A percentile compares a stretch with the other conserved stretches of the same genome.
Evolutionary conservation across 2,329 filamentous ascomycete genomes (phyloP).

Genomic region (Apiospora phragmitis): DNA sequence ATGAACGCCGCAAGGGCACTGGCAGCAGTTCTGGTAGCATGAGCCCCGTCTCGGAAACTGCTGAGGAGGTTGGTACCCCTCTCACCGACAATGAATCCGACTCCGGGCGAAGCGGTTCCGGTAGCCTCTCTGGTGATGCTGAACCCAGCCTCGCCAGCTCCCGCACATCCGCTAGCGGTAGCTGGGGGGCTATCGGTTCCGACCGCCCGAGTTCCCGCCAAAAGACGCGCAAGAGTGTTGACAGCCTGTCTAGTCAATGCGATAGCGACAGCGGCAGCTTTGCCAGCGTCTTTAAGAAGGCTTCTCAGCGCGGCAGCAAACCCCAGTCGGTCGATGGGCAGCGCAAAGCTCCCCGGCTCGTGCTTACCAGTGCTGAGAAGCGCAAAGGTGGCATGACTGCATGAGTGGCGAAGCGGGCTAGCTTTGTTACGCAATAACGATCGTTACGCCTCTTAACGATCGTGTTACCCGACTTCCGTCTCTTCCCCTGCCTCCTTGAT

Average conservation of each 20-base stretch:
- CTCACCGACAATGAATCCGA: conserved; percentile 75
- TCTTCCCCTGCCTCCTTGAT: conserved; percentile 14
- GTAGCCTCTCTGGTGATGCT: conserved; percentile 75
- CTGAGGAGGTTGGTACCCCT: conserved; percentile 66
- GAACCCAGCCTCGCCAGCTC: conserved; percentile 71
- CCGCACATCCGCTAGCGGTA: conserved; percentile 72
- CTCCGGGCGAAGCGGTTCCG: conserved; percentile 70
- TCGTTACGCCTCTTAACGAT: conserved; percentile 8
- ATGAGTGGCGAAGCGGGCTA: conserved; percentile 17
- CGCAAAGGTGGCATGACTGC: conserved; percentile 62
- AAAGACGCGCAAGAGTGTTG: conserved; percentile 62
- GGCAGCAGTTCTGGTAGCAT: conserved; percentile 71
- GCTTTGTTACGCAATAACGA: conserved; percentile 15
- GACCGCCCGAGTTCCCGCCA: conserved; percentile 75
- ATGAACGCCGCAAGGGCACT: conserved; percentile 80
- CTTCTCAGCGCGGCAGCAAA: conserved; percentile 52
- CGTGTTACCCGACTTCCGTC: not conserved
- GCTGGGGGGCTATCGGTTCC: conserved; percentile 79
- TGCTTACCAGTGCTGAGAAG: conserved; percentile 88
- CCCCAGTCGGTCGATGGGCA: conserved; percentile 59
- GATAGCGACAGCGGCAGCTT: conserved; percentile 62
- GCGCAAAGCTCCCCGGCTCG: conserved; percentile 82
- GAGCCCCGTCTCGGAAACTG: conserved; percentile 84
- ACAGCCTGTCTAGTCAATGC: conserved; percentile 64
- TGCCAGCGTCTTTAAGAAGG: conserved; percentile 66